These are phyloP conservation scores for Tephrocybe sp. DNA, from an alignment of 768 basidiomycete species.

Conservation along the genomic window DNA sequence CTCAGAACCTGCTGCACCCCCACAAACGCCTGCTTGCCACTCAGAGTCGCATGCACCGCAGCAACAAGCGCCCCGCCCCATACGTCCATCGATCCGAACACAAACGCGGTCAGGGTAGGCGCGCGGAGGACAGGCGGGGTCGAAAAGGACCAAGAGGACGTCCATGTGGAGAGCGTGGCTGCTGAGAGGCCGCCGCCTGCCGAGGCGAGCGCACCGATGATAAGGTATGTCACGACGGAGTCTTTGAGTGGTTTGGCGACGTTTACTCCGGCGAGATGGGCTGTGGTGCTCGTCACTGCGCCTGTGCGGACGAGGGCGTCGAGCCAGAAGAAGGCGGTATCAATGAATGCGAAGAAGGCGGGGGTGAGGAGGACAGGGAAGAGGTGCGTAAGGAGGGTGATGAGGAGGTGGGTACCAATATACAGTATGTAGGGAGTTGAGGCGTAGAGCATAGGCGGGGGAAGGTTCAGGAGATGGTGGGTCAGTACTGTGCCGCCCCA, in stretches of 20 bases:
- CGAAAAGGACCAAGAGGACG: slow-evolving; percentile 41
- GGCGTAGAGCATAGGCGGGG: slow-evolving; percentile 48
- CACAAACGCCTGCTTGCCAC: slow-evolving; percentile 10
- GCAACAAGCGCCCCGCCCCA: slow-evolving; percentile 52
- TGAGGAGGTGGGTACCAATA: slow-evolving; percentile 40
- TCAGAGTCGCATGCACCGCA: slow-evolving; percentile 13
- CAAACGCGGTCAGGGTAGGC: slow-evolving; percentile 30
- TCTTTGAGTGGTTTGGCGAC: slow-evolving; percentile 34
- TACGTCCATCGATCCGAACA: slow-evolving; percentile 43
- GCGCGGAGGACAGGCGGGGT: slow-evolving; percentile 46
- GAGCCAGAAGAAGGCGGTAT: slow-evolving; percentile 47
- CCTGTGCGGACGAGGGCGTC: slow-evolving; percentile 49
- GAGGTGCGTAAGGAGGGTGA: slow-evolving; percentile 40
- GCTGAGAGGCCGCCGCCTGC: slow-evolving; percentile 46
- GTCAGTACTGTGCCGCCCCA: slow-evolving; percentile 51
- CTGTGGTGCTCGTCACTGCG: slow-evolving; percentile 36
- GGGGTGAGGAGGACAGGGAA: slow-evolving; percentile 26
- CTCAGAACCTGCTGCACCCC: slow-evolving; percentile 5
- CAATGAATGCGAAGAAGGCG: slow-evolving; percentile 31
- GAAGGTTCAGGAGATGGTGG: slow-evolving; percentile 42
- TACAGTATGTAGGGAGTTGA: slow-evolving; percentile 48
- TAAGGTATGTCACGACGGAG: slow-evolving; percentile 45
- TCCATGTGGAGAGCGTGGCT: slow-evolving; percentile 44
- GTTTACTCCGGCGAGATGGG: slow-evolving; percentile 29
- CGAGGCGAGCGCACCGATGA: slow-evolving; percentile 48